Percentiles rank a stretch among this genome's conserved stretches.
Evolutionary conservation across 768 basidiomycete species (phyloP).

Genomic region (Serendipita sp.): DNA sequence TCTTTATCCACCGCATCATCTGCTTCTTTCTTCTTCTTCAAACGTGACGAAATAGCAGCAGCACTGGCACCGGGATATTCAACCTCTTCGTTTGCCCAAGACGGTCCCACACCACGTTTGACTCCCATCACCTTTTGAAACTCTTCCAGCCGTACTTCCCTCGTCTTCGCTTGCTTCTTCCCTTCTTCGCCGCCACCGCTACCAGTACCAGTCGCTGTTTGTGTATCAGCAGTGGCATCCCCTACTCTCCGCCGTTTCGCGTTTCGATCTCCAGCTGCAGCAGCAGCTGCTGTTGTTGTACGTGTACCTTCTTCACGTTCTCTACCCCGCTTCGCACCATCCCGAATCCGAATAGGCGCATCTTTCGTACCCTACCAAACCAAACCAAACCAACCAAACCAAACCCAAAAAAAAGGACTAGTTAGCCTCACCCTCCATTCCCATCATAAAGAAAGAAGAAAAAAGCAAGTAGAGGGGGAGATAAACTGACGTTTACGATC

Average conservation of each 20-base stretch:
- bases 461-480: neutral
- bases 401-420: neutral
- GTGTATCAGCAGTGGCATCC: neutral
- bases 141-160: constrained; percentile 35
- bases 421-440: neutral
- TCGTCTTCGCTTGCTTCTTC: constrained; percentile 6
- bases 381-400: neutral
- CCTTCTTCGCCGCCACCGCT: neutral
- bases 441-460: neutral
- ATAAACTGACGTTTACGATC: constrained; percentile 50
- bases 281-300: too few relatives aligned
- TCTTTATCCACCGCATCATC: neutral
- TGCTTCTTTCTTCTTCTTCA: constrained; percentile 4
- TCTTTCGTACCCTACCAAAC: constrained; percentile 43
- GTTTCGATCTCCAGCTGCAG: neutral
- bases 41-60: neutral
- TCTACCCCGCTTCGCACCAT: neutral
- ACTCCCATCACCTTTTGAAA: constrained; percentile 66
- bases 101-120: constrained; percentile 36
- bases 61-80: constrained; percentile 7
- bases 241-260: neutral
- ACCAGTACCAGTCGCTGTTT: neutral
- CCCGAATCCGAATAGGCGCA: constrained; percentile 26
- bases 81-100: constrained; percentile 42
- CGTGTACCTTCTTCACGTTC: neutral